Percentiles rank a stretch among this genome's conserved stretches.
Evolutionary conservation across 768 basidiomycete genomes (phyloP).

Genomic region (Strobilomyces echinocephalus): DNA sequence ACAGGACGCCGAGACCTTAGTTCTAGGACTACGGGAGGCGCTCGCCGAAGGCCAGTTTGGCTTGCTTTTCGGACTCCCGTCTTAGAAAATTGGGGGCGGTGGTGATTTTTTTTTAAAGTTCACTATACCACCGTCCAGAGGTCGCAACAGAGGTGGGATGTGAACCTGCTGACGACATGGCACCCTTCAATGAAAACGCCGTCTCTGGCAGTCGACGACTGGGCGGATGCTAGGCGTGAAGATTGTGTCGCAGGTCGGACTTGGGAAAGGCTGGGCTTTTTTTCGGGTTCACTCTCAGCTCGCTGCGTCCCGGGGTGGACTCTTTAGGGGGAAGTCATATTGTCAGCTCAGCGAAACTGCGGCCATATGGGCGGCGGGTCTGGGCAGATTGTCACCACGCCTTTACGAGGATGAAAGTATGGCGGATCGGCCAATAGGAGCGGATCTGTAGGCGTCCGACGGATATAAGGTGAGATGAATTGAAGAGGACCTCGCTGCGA

Average conservation of each 20-base stretch:
- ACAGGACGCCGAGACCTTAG: slow-evolving; percentile 3
- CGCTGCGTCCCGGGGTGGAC: not conserved
- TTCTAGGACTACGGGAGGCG: not conserved
- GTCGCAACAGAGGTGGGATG: slow-evolving; percentile 25
- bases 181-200: slow-evolving; percentile 18
- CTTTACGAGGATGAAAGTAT: slow-evolving; percentile 1
- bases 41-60: not conserved
- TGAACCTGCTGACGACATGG: slow-evolving; percentile 27
- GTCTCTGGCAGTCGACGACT: slow-evolving; percentile 22
- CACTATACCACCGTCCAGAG: slow-evolving; percentile 20
- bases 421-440: slow-evolving; percentile 11
- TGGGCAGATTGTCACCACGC: slow-evolving; percentile 4
- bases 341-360: slow-evolving; percentile 9
- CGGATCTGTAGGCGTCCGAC: slow-evolving; percentile 17
- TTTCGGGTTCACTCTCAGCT: not conserved
- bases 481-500: slow-evolving; percentile 13
- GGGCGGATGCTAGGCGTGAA: slow-evolving; percentile 8
- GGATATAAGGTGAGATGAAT: slow-evolving; percentile 18
- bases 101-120: slow-evolving; percentile 17
- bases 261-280: not conserved
- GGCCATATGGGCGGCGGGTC: slow-evolving; percentile 4
- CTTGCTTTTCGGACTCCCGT: not conserved
- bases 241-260: slow-evolving; percentile 24
- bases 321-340: not conserved
- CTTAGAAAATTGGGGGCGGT: slow-evolving; percentile 2